Conservation (phyloP, 1,284 basidiomycete genomes). For the Coniferiporia sulphurascens region DNA sequence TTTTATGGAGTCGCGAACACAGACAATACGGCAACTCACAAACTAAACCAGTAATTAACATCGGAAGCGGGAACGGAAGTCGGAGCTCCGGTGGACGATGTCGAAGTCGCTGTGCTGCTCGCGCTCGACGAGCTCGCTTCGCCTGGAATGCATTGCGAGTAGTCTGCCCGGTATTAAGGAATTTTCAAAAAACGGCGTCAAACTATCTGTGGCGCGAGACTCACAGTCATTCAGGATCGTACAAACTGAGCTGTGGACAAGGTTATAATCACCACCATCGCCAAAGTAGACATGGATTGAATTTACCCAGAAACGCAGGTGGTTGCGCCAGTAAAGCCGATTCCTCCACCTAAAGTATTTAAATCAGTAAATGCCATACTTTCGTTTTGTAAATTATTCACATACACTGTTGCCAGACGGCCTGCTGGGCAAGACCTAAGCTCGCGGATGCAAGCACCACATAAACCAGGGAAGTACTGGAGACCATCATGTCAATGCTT, state of each 20-base stretch:
- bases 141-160: slow-evolving; percentile 41
- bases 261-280: slow-evolving; percentile 11
- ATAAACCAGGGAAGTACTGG: background rate
- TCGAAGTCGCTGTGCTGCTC: slow-evolving; percentile 23
- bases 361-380: background rate
- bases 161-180: slow-evolving; percentile 28
- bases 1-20: background rate
- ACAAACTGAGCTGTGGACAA: slow-evolving; percentile 30
- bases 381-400: background rate
- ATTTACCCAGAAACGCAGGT: slow-evolving; percentile 37
- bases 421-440: slow-evolving; percentile 10
- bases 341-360: slow-evolving; percentile 31
- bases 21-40: slow-evolving; percentile 20
- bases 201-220: slow-evolving; percentile 18
- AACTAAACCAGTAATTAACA: slow-evolving; percentile 47
- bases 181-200: slow-evolving; percentile 28
- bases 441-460: background rate
- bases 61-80: slow-evolving; percentile 21
- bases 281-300: slow-evolving; percentile 23
- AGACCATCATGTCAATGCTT: background rate
- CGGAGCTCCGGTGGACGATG: slow-evolving; percentile 21
- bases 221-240: slow-evolving; percentile 35
- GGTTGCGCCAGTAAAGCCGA: slow-evolving; percentile 37
- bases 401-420: slow-evolving; percentile 16
- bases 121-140: slow-evolving; percentile 25